Conservation (phyloP, 2,329 filamentous ascomycete genomes). For the Domatiomyces catenatus region DNA sequence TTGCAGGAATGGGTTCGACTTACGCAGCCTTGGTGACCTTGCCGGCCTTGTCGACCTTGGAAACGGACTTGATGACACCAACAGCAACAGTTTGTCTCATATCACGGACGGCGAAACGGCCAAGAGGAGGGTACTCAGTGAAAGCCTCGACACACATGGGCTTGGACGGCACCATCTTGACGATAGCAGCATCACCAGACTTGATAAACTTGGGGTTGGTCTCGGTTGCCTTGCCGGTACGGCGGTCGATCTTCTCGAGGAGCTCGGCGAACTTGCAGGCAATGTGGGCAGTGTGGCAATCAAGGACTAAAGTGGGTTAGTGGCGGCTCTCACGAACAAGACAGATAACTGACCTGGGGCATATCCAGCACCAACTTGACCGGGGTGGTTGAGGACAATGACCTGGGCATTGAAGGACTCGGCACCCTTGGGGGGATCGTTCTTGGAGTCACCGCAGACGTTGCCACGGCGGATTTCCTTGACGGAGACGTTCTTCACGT, state of each 20-base stretch:
- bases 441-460: slow-evolving; percentile 99
- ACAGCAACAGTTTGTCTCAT: slow-evolving; percentile 43
- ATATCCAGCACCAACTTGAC: slow-evolving; percentile 98
- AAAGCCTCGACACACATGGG: slow-evolving; percentile 99
- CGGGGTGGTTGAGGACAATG: slow-evolving; percentile 99
- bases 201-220: slow-evolving; percentile 97
- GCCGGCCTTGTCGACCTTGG: slow-evolving; percentile 43
- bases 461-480: slow-evolving; percentile 99
- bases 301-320: slow-evolving; percentile 46
- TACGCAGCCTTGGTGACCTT: slow-evolving; percentile 38
- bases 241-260: slow-evolving; percentile 99
- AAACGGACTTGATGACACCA: slow-evolving; percentile 78
- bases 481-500: slow-evolving; percentile 99
- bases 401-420: slow-evolving; percentile 99
- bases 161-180: slow-evolving; percentile 99
- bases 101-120: slow-evolving; percentile 99
- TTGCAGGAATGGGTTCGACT: neutral
- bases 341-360: slow-evolving; percentile 41
- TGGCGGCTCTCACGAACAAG: neutral
- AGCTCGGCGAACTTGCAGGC: slow-evolving; percentile 99
- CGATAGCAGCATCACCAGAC: slow-evolving; percentile 99
- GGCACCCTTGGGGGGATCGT: slow-evolving; percentile 79
- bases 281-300: slow-evolving; percentile 99
- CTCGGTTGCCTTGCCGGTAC: slow-evolving; percentile 97
- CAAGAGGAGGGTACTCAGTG: slow-evolving; percentile 98